Percentiles rank a stretch among this genome's conserved stretches.
Conservation (phyloP, 106 monocot genomes). For the Xerophyta viscosa region DNA sequence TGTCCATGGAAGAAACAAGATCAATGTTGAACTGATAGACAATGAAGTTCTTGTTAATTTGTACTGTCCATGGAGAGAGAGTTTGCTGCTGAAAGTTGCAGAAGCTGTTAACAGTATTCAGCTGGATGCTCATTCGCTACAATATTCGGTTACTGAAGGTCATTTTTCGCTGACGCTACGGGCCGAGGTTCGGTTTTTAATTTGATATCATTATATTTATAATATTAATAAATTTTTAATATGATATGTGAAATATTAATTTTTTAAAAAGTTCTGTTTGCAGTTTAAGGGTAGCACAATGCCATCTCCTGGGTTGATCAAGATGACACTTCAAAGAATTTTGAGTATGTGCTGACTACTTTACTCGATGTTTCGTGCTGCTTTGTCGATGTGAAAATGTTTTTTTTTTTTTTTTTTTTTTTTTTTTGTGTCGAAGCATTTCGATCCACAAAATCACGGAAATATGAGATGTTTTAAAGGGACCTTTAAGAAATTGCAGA, state of each 20-base stretch:
- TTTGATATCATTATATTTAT: too few species aligned
- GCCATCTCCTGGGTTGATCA: constrained; percentile 37
- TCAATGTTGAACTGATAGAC: constrained; percentile 53
- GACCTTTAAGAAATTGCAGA: too few species aligned
- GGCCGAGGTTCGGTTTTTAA: constrained; percentile 49
- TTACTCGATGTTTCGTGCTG: too few species aligned
- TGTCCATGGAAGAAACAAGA: constrained; percentile 7
- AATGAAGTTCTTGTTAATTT: constrained; percentile 58
- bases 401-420: too few species aligned
- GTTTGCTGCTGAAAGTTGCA: constrained; percentile 54
- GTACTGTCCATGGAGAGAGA: constrained; percentile 72
- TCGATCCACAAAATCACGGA: too few species aligned
- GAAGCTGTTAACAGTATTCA: constrained; percentile 51
- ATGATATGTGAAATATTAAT: neutral
- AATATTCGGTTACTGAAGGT: constrained; percentile 43
- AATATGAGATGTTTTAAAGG: too few species aligned
- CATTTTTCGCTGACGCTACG: constrained; percentile 37
- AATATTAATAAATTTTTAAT: neutral
- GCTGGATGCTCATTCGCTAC: constrained; percentile 62
- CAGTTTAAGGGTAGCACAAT: constrained; percentile 18
- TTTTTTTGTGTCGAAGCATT: too few species aligned
- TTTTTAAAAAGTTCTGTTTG: neutral
- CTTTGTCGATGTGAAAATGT: too few species aligned
- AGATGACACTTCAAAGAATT: constrained; percentile 29
- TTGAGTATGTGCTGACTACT: constrained; percentile 19